phyloP scores from a whole-genome alignment of 164 flowering plant genomes.

The Macadamia tetraphylla region DNA sequence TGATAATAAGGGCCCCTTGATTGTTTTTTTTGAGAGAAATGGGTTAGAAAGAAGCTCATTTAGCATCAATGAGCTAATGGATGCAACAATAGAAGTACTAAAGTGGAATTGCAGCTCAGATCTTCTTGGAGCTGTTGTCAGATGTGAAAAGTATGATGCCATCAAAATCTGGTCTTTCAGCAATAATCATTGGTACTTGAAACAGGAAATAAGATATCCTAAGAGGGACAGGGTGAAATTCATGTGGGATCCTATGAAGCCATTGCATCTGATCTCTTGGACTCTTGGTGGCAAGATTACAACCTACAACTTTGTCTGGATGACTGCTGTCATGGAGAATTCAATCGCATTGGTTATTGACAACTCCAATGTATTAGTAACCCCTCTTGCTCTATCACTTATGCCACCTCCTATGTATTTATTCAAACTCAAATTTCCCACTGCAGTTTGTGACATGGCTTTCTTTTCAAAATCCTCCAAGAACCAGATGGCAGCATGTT shows the following conservation, averaged over 20 bases:
- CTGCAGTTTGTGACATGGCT: slow-evolving; percentile 53
- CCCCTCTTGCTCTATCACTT: slow-evolving; percentile 66
- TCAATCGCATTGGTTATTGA: slow-evolving; percentile 88
- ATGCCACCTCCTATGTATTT: slow-evolving; percentile 90
- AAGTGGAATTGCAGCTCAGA: slow-evolving; percentile 91
- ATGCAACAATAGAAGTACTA: slow-evolving; percentile 49
- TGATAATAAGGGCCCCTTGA: slow-evolving; percentile 48
- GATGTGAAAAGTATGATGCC: slow-evolving; percentile 53
- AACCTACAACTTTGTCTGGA: slow-evolving; percentile 64
- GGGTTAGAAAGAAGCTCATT: slow-evolving; percentile 85
- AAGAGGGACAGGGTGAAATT: slow-evolving; percentile 56
- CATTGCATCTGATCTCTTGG: slow-evolving; percentile 76
- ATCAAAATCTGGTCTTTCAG: slow-evolving; percentile 84
- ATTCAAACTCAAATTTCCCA: slow-evolving; percentile 55
- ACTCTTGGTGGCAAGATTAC: slow-evolving; percentile 56
- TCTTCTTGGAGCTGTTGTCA: slow-evolving; percentile 76
- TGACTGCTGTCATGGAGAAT: slow-evolving; percentile 67
- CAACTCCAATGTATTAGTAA: slow-evolving; percentile 51
- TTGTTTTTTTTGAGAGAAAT: slow-evolving; percentile 84
- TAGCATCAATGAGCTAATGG: slow-evolving; percentile 41
- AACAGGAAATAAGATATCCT: slow-evolving; percentile 68
- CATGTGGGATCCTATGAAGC: slow-evolving; percentile 78
- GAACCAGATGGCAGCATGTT: slow-evolving; percentile 52
- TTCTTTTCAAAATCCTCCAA: slow-evolving; percentile 43
- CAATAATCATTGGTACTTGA: slow-evolving; percentile 92